These are phyloP conservation scores for Xylariales sp. DNA, from an alignment of 2,329 filamentous ascomycete species.

Conservation along the genomic window DNA sequence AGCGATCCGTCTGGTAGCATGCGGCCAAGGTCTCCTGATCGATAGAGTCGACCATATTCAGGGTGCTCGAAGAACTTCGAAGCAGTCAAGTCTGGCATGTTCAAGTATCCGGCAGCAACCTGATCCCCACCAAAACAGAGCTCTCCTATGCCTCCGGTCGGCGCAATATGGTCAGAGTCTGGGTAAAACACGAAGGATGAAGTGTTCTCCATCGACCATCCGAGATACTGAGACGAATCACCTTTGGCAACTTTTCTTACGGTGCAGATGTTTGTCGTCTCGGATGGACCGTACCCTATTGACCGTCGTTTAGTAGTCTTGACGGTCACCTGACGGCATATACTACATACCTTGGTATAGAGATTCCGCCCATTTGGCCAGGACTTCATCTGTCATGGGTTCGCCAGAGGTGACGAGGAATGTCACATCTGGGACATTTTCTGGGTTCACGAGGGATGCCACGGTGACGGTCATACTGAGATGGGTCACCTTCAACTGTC, in stretches of 20 bases:
- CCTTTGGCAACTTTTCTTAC: constrained; percentile 56
- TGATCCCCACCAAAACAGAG: constrained; percentile 85
- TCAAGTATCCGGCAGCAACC: constrained; percentile 67
- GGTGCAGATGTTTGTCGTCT: constrained; percentile 85
- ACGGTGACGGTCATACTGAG: constrained; percentile 84
- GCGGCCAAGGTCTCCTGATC: constrained; percentile 76
- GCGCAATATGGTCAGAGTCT: constrained; percentile 48
- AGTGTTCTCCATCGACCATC: constrained; percentile 68
- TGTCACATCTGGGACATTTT: constrained; percentile 63
- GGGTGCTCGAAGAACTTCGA: constrained; percentile 67
- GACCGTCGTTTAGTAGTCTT: not conserved
- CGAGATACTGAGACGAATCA: constrained; percentile 71
- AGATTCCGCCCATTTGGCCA: constrained; percentile 61
- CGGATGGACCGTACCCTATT: constrained; percentile 70
- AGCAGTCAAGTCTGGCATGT: constrained; percentile 55
- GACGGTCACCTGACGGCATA: no score
- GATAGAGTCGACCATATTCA: constrained; percentile 67
- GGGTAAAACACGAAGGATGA: constrained; percentile 61
- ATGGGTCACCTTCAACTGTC: constrained; percentile 64
- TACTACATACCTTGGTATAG: constrained; percentile 66
- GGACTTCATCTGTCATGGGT: constrained; percentile 67
- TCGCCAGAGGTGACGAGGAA: constrained; percentile 82
- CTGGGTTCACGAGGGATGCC: constrained; percentile 66
- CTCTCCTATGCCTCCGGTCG: constrained; percentile 71
- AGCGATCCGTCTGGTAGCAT: constrained; percentile 74